Conservation (phyloP, 192 early-diverging fungal genomes). For the Coemansia sp. region DNA sequence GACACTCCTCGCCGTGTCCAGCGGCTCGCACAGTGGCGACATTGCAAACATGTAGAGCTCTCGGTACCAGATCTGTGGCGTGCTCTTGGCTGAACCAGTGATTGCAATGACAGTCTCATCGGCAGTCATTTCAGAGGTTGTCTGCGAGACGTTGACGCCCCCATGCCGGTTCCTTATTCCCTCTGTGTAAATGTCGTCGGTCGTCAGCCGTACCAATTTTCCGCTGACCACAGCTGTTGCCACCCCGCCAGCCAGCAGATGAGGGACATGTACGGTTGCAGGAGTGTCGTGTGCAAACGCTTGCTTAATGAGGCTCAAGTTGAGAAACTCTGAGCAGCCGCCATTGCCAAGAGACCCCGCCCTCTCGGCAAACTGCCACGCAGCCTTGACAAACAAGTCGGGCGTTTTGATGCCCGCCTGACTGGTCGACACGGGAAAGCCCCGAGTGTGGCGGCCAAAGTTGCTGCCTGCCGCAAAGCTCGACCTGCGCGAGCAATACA, state of each 20-base stretch:
- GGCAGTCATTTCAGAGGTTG: neutral
- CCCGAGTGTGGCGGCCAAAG: neutral
- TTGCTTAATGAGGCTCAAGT: neutral
- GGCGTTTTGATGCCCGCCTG: neutral
- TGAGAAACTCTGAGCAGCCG: neutral
- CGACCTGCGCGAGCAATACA: neutral
- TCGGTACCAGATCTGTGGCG: neutral
- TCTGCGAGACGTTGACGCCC: neutral
- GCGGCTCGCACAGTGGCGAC: conserved; percentile 3
- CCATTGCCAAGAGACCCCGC: neutral
- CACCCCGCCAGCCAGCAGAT: neutral
- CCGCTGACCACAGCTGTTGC: neutral
- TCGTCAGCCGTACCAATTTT: neutral
- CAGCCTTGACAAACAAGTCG: neutral
- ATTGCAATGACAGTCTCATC: no score
- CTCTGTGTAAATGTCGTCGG: neutral
- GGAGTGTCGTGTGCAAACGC: neutral
- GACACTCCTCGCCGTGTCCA: neutral
- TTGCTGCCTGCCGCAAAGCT: neutral
- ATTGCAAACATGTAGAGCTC: neutral
- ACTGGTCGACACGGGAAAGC: neutral
- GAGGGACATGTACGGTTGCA: neutral
- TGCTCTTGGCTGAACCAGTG: neutral
- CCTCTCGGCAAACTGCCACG: neutral
- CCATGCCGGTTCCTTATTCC: neutral